Evolutionary conservation across 179 eudicot species (phyloP).

Genomic region (Heliamphora pulchella): DNA sequence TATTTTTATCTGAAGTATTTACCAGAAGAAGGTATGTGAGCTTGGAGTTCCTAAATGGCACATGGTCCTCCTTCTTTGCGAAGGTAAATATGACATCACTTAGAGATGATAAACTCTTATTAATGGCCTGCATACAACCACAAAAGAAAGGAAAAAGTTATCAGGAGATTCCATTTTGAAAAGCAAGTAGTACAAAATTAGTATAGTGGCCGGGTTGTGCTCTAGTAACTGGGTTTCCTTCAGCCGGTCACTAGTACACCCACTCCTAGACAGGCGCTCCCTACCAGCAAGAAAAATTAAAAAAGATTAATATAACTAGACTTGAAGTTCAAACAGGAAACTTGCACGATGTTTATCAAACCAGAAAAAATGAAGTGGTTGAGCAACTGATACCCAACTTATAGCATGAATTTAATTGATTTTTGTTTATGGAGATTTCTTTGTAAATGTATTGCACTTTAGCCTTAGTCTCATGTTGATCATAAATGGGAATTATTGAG

Average conservation of each 20-base stretch:
- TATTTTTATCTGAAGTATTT: slow-evolving; percentile 9
- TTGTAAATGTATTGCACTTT: too few relatives aligned
- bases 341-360: too few relatives aligned
- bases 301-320: too few relatives aligned
- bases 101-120: slow-evolving; percentile 83
- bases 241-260: slow-evolving; percentile 84
- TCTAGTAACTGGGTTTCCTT: slow-evolving; percentile 83
- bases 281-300: slow-evolving; percentile 66
- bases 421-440: too few relatives aligned
- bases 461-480: too few relatives aligned
- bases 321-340: too few relatives aligned
- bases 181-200: not conserved
- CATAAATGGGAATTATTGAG: too few relatives aligned
- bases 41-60: slow-evolving; percentile 90
- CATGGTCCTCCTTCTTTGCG: slow-evolving; percentile 87
- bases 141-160: slow-evolving; percentile 2
- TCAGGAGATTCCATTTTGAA: not conserved
- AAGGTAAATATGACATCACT: slow-evolving; percentile 85
- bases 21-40: slow-evolving; percentile 96
- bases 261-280: slow-evolving; percentile 95
- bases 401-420: too few relatives aligned
- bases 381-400: too few relatives aligned
- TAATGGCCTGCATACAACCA: slow-evolving; percentile 54
- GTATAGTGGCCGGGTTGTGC: not conserved
- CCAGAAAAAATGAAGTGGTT: too few relatives aligned